Conservation (phyloP, 176 grass and related monocot species). For the Oryza nivara region DNA sequence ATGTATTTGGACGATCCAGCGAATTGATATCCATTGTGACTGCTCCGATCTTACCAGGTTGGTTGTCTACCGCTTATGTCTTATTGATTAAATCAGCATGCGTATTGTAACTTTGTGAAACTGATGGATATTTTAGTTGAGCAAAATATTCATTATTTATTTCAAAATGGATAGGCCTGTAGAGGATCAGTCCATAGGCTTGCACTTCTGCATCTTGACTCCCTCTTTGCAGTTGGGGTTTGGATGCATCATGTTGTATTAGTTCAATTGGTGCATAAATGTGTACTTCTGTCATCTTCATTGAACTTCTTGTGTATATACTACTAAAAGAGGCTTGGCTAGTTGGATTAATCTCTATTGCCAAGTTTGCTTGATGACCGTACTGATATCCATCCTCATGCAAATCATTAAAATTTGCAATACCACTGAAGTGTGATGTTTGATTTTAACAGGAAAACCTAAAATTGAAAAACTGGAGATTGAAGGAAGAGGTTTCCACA, state of each 20-base stretch:
- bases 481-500: constrained; percentile 99
- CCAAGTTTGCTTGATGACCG: constrained; percentile 10
- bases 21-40: constrained; percentile 68
- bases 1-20: constrained; percentile 91
- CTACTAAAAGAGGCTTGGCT: constrained; percentile 17
- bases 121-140: neutral
- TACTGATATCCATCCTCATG: neutral
- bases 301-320: constrained; percentile 8
- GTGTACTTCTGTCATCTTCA: constrained; percentile 3
- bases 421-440: constrained; percentile 29
- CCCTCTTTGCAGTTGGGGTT: neutral
- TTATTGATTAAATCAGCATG: constrained; percentile 13
- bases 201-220: neutral
- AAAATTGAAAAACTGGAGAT: constrained; percentile 96
- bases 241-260: neutral
- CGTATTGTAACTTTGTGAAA: neutral
- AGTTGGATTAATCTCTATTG: constrained; percentile 16
- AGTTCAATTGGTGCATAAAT: constrained; percentile 5
- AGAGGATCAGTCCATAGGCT: neutral
- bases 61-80: constrained; percentile 28
- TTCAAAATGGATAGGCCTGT: neutral
- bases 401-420: constrained; percentile 26
- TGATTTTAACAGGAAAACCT: constrained; percentile 63
- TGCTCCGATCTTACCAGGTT: constrained; percentile 80
- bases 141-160: neutral